Evolutionary conservation across 2,329 filamentous ascomycete genomes (phyloP).

Genomic region (Cladosporium halotolerans): DNA sequence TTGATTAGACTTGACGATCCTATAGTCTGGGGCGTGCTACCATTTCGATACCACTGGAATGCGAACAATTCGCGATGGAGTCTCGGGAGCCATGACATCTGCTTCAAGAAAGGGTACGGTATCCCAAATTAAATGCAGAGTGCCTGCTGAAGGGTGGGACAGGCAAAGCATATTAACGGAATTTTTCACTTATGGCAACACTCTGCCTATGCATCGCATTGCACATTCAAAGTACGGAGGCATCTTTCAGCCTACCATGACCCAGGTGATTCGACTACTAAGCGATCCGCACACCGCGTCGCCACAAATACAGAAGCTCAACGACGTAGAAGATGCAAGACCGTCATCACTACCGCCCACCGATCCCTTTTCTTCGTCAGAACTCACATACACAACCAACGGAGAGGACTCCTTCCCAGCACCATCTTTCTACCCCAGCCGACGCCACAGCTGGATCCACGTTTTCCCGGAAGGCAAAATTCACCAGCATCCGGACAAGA

Average conservation of each 20-base stretch:
- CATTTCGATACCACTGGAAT: constrained; percentile 64
- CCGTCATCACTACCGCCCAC: constrained; percentile 27
- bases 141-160: background rate
- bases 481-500: constrained; percentile 72
- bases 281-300: constrained; percentile 43
- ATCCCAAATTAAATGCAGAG: background rate
- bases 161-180: constrained; percentile 54
- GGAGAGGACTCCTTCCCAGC: constrained; percentile 60
- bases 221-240: constrained; percentile 75
- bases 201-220: constrained; percentile 78
- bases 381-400: constrained; percentile 59
- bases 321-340: constrained; percentile 3
- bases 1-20: constrained; percentile 77
- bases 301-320: constrained; percentile 12
- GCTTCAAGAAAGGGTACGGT: constrained; percentile 74
- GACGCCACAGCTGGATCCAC: constrained; percentile 80
- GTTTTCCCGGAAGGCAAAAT: constrained; percentile 94
- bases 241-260: constrained; percentile 82
- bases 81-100: constrained; percentile 90
- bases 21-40: constrained; percentile 84
- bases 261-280: constrained; percentile 76
- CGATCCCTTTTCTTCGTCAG: constrained; percentile 51
- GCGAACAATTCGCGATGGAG: constrained; percentile 78
- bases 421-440: constrained; percentile 63
- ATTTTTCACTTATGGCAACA: constrained; percentile 87